phyloP scores from a whole-genome alignment of 164 flowering plant genomes.

The Stephania cephalantha region DNA sequence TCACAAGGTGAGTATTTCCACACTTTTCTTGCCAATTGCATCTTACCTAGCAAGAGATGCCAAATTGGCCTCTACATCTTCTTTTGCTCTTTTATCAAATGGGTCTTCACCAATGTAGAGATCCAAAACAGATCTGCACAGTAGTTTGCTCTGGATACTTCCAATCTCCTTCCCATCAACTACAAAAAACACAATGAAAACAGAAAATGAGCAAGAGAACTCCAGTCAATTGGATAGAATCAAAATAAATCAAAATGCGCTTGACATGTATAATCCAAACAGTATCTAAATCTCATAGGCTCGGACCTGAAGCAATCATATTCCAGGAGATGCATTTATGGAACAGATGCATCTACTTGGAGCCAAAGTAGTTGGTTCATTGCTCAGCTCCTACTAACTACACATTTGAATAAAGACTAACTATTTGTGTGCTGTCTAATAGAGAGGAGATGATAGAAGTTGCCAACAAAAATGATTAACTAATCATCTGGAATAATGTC shows the following conservation, averaged over 20 bases:
- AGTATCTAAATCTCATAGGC: neutral
- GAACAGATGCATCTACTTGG: neutral
- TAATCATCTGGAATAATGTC: neutral
- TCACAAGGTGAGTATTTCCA: neutral
- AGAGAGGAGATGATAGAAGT: neutral
- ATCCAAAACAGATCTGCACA: constrained; percentile 74
- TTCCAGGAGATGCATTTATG: neutral
- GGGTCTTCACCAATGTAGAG: constrained; percentile 83
- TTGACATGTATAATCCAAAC: neutral
- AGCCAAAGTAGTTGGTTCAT: neutral
- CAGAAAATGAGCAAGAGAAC: neutral
- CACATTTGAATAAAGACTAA: neutral
- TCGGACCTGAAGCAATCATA: neutral
- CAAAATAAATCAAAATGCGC: neutral
- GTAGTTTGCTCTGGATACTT: constrained; percentile 68
- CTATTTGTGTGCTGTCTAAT: neutral
- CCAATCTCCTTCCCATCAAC: constrained; percentile 90
- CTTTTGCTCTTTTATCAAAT: constrained; percentile 70
- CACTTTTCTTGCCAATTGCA: constrained; percentile 4
- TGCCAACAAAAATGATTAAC: neutral
- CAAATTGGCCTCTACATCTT: constrained; percentile 49
- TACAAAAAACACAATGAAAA: constrained; percentile 19
- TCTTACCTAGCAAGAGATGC: constrained; percentile 42
- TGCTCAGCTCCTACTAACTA: neutral
- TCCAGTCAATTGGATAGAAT: neutral